Conservation (phyloP, 371 early-diverging fungal species). For the Mucor velutinosus region DNA sequence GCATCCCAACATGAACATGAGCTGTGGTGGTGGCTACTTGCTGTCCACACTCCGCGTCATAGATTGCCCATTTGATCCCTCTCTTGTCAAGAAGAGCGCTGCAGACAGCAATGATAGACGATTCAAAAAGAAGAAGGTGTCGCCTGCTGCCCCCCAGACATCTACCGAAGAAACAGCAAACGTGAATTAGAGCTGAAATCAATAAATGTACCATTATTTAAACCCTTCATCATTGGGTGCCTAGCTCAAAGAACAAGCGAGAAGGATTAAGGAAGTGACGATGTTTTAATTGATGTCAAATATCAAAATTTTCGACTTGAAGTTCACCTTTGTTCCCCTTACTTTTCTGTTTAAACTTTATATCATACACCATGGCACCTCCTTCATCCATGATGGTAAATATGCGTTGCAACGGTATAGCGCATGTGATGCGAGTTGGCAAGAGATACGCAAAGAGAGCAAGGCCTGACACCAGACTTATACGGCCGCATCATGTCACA, state of each 20-base stretch:
- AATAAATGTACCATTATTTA: conserved; percentile 3
- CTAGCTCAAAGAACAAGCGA: conserved; percentile 1
- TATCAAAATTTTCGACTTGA: conserved; percentile 9
- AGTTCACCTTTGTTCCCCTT: not conserved
- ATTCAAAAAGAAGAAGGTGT: conserved; percentile 24
- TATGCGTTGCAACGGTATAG: not conserved
- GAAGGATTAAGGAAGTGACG: not conserved
- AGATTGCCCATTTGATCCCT: conserved; percentile 44
- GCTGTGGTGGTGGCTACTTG: conserved; percentile 85
- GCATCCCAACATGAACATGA: conserved; percentile 93
- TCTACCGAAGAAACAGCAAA: not conserved
- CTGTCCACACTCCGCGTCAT: conserved; percentile 72
- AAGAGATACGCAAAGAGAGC: not conserved
- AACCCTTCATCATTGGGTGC: not conserved
- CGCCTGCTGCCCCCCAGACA: not conserved
- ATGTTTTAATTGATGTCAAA: conserved; percentile 5
- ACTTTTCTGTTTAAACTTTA: not conserved
- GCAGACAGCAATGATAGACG: conserved; percentile 12
- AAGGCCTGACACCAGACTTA: not conserved
- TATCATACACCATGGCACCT: conserved; percentile 15
- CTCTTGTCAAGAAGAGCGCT: conserved; percentile 22
- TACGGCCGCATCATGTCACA: not conserved
- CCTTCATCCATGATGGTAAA: conserved; percentile 16
- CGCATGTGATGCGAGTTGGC: not conserved
- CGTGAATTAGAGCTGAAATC: not conserved